Evolutionary conservation across 208 protist genomes (phyloP).

Genomic region (Crithidia brevicula): DNA sequence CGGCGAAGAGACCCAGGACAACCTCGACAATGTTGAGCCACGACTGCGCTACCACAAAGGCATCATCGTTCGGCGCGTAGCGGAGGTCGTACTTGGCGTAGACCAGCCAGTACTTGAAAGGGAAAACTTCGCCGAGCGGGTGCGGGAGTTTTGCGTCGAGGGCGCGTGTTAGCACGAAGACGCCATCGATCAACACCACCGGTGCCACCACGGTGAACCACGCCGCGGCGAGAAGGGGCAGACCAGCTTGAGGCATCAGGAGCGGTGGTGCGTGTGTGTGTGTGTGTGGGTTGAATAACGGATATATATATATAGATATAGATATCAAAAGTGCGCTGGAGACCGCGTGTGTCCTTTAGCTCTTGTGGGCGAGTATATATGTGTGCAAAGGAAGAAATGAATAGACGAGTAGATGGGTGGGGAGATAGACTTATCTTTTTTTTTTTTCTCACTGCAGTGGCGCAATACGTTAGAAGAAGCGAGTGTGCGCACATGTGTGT

Average conservation of each 20-base stretch:
- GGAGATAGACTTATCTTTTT: no score
- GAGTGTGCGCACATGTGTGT: no score
- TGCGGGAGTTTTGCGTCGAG: conserved; percentile 27
- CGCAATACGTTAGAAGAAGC: no score
- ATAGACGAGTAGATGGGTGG: no score
- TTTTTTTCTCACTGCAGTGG: no score
- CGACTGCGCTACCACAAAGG: conserved; percentile 85
- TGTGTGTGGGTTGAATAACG: background rate
- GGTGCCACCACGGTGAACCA: conserved; percentile 68
- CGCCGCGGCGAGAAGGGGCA: conserved; percentile 56
- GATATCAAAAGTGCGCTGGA: no score
- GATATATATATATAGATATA: background rate
- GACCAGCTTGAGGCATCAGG: conserved; percentile 34
- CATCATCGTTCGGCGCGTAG: conserved; percentile 81
- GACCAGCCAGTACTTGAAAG: conserved; percentile 66
- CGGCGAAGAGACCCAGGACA: conserved; percentile 46
- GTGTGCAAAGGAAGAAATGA: no score
- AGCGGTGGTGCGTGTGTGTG: background rate
- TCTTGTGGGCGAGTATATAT: no score
- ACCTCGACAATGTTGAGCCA: conserved; percentile 82
- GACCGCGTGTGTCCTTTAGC: no score
- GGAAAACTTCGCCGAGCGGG: conserved; percentile 48
- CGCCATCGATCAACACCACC: conserved; percentile 65
- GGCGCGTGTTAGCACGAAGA: conserved; percentile 72
- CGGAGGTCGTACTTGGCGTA: conserved; percentile 79